A percentile compares a stretch with the other conserved stretches of the same genome.
Conservation (phyloP, 1,284 basidiomycete species). For the Cutaneotrichosporon curvatum region DNA sequence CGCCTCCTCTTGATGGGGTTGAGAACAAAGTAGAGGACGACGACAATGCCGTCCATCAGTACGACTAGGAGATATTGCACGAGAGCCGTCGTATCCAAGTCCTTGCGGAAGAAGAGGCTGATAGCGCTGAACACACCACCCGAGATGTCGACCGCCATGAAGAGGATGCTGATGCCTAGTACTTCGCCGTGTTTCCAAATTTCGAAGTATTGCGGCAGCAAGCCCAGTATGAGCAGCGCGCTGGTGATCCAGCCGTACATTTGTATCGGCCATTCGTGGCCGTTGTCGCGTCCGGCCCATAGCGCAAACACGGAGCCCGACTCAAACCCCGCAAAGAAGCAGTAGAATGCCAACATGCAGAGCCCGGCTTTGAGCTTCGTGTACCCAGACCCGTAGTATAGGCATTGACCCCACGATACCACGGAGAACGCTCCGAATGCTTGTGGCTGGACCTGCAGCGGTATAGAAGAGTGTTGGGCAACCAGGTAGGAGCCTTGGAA, state of each 20-base stretch:
- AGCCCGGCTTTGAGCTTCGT: slow-evolving; percentile 46
- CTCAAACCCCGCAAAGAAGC: slow-evolving; percentile 56
- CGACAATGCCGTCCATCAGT: slow-evolving; percentile 57
- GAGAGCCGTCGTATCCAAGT: slow-evolving; percentile 61
- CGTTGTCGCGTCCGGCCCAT: slow-evolving; percentile 49
- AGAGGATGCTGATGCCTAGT: slow-evolving; percentile 62
- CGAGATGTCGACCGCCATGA: slow-evolving; percentile 63
- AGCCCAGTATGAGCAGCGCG: slow-evolving; percentile 56
- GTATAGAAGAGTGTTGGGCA: slow-evolving; percentile 62
- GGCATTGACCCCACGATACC: slow-evolving; percentile 61
- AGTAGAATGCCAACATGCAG: slow-evolving; percentile 44
- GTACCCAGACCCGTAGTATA: slow-evolving; percentile 52
- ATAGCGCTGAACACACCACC: slow-evolving; percentile 64
- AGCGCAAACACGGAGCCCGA: slow-evolving; percentile 57
- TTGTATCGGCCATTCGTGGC: slow-evolving; percentile 51
- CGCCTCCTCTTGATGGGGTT: slow-evolving; percentile 52
- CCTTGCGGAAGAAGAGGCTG: slow-evolving; percentile 60
- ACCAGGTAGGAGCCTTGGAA: slow-evolving; percentile 67
- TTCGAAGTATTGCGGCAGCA: slow-evolving; percentile 59
- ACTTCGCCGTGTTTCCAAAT: slow-evolving; percentile 65
- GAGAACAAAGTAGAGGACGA: slow-evolving; percentile 56
- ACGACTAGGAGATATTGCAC: slow-evolving; percentile 49
- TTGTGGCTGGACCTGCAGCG: slow-evolving; percentile 63
- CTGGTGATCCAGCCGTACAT: slow-evolving; percentile 63
- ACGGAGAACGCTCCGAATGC: slow-evolving; percentile 59